A percentile compares a stretch with the other conserved stretches of the same genome.
Conservation (phyloP, 139 green algal genomes). For the Spirogloea muscicola region DNA sequence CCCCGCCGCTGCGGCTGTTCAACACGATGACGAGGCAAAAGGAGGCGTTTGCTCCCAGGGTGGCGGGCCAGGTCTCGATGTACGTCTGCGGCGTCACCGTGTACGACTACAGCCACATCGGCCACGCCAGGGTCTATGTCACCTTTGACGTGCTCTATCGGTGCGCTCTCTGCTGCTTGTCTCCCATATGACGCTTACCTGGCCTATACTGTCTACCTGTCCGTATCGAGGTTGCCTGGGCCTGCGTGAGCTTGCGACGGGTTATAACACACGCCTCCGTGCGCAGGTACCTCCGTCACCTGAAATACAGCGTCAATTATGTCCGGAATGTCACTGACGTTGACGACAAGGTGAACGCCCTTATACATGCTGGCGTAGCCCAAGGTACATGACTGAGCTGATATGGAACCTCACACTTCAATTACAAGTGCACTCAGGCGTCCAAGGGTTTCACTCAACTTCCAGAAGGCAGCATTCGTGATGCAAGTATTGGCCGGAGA, state of each 20-base stretch:
- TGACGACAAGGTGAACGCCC: conserved; percentile 48
- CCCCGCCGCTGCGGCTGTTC: conserved; percentile 65
- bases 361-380: too few species aligned
- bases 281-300: conserved; percentile 31
- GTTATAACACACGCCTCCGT: too few species aligned
- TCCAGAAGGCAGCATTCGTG: too few species aligned
- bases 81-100: conserved; percentile 97
- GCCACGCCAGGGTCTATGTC: conserved; percentile 93
- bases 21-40: conserved; percentile 84
- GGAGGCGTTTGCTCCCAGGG: conserved; percentile 66
- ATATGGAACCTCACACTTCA: too few species aligned
- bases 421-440: too few species aligned
- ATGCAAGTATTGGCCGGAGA: too few species aligned
- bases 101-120: conserved; percentile 80
- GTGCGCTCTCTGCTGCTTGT: conserved; percentile 21
- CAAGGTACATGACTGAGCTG: too few species aligned
- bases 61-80: conserved; percentile 72
- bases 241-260: not conserved
- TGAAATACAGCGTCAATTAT: conserved; percentile 56
- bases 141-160: conserved; percentile 73
- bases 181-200: too few species aligned
- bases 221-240: too few species aligned
- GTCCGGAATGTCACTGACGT: conserved; percentile 53
- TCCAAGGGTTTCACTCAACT: too few species aligned
- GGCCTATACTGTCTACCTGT: too few species aligned